Conservation (phyloP, 345 rosid species). For the rapeseed (Brassica napus) region Da-Ae NC_063450.1:29932001-29932500, state of each 20-base stretch:
- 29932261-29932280: constrained; percentile 42
- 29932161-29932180: constrained; percentile 39
- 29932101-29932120: constrained; percentile 44
- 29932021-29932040: constrained; percentile 50
- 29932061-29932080: constrained; percentile 59
- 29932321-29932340: constrained; percentile 75
- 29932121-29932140: constrained; percentile 63
- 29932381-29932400: constrained; percentile 51
- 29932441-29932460: constrained; percentile 76
- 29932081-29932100: not conserved
- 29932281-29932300: constrained; percentile 65
- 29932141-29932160: constrained; percentile 48
- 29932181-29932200: constrained; percentile 69
- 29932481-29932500: constrained; percentile 65
- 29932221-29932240: constrained; percentile 49
- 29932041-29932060: constrained; percentile 75
- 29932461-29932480: constrained; percentile 52
- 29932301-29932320: constrained; percentile 73
- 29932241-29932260: constrained; percentile 42
- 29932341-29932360: constrained; percentile 59
- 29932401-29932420: constrained; percentile 61
- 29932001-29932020: constrained; percentile 46
- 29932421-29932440: constrained; percentile 58
- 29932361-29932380: constrained; percentile 50
- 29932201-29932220: constrained; percentile 56